Evolutionary conservation across 2,329 filamentous ascomycete species (phyloP), one percentile per base, ranked within the genome.

Genomic region (Colletotrichum costaricense): DNA sequence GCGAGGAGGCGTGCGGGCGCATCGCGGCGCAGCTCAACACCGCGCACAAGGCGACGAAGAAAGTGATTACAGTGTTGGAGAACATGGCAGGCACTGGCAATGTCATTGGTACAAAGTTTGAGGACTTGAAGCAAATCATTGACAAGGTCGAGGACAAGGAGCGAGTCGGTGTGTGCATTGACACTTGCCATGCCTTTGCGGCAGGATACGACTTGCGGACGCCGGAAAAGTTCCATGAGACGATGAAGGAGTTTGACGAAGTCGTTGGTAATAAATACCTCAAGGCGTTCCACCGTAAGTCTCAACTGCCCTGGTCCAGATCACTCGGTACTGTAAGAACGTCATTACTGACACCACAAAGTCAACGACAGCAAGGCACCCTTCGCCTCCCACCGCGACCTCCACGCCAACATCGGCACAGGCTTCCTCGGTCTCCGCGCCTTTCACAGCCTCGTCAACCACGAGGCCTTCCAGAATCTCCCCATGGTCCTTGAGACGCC

Each of bases 401-500:
- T 98, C 2, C 97, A 99, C 83, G 95, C 96, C 76, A 98, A 98
- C 80, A 98, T 99, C 75, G 97, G 97, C 30, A 97, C 95, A 0
- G 97, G 97, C 1, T 99, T 97, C 80, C 88, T 99, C 0, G 97
- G 97, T 0, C 88, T 99, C 19, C 90, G 94, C 26, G 94, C 95
- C 2, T 99, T 99, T 82, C 94, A 98, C 84, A 94, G 92, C 79
- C 85, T 99, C 73, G 93, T 98, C 87, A 98, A 98, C 81, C 91
- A 95, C 78, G 86, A 88, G 30, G 86, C 90, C 1, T 93, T 98
- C 73, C 89, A 93, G 76, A 91, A 91, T 30, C 83, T 98, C 78
- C 97, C 97, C 4, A 95, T 99, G 91, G 92, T 99, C 2, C 89
- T 99, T 8, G 97, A 99, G 86, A 99, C 97, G n/a, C 97, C 97